Conservation (phyloP, 1,284 basidiomycete species). For the Ceratobasidium sp. region DNA sequence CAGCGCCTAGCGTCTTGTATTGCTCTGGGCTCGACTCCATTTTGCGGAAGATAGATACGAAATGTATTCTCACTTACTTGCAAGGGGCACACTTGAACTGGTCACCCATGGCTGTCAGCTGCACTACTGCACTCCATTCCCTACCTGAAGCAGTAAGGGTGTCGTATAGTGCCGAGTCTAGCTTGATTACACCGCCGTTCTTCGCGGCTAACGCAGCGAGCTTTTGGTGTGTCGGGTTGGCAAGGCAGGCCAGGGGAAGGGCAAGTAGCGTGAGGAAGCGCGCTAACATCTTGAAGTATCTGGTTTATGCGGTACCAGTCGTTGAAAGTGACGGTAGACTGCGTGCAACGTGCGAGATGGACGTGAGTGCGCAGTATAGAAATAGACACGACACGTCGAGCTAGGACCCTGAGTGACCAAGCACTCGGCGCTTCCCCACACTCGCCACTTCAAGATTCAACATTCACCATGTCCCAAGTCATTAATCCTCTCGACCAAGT, state of each 20-base stretch:
- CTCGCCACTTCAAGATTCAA: conserved; percentile 6
- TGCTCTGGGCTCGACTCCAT: neutral
- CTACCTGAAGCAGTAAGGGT: conserved; percentile 75
- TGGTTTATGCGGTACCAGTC: neutral
- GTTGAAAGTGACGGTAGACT: neutral
- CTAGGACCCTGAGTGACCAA: conserved; percentile 28
- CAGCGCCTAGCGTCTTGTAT: neutral
- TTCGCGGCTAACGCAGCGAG: conserved; percentile 70
- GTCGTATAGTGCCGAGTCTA: conserved; percentile 78
- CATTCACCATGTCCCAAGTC: conserved; percentile 79
- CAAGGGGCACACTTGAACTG: conserved; percentile 82
- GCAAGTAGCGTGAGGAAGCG: conserved; percentile 27
- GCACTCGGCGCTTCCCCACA: conserved; percentile 34
- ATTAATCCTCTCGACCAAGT: conserved; percentile 87
- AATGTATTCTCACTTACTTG: conserved; percentile 58
- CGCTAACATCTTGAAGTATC: neutral
- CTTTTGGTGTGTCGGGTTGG: conserved; percentile 51
- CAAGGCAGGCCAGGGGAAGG: conserved; percentile 29
- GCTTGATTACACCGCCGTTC: conserved; percentile 76
- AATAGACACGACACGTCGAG: conserved; percentile 39
- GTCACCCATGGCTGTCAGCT: conserved; percentile 84
- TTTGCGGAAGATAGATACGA: neutral
- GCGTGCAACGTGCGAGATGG: conserved; percentile 10
- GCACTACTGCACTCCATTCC: conserved; percentile 82
- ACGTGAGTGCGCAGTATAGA: conserved; percentile 25